These are phyloP conservation scores for Cucurbitaria berberidis DNA, from an alignment of 2,329 filamentous ascomycete species.

Conservation along the genomic window DNA sequence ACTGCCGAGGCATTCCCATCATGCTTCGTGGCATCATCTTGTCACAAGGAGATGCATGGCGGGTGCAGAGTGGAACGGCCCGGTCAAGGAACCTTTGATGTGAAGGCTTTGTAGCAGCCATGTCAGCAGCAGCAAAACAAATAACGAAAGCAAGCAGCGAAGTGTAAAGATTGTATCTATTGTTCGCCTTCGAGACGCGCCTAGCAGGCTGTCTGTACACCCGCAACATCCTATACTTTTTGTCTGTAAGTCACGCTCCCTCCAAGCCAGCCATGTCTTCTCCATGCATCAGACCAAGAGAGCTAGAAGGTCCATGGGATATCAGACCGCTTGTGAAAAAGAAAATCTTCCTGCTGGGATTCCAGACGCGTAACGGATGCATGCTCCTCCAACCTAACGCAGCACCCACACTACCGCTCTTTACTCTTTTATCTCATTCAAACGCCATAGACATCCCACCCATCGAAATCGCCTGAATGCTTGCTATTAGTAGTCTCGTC, in stretches of 20 bases:
- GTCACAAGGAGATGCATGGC: constrained; percentile 6
- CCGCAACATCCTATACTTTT: constrained; percentile 38
- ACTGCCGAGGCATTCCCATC: constrained; percentile 1
- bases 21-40: constrained; percentile 11
- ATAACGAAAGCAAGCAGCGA: neutral
- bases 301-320: constrained; percentile 32
- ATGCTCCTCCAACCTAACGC: constrained; percentile 16
- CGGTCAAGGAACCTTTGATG: constrained; percentile 4
- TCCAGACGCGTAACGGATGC: constrained; percentile 17
- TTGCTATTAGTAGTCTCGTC: constrained; percentile 19
- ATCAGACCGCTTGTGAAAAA: constrained; percentile 32
- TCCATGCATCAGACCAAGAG: constrained; percentile 27
- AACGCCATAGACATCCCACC: constrained; percentile 71
- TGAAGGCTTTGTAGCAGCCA: constrained; percentile 11
- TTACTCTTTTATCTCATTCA: constrained; percentile 9
- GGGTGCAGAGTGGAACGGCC: constrained; percentile 17
- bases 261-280: constrained; percentile 29
- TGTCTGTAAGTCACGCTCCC: constrained; percentile 30
- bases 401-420: constrained; percentile 9
- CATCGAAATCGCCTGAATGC: constrained; percentile 56
- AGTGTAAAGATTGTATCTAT: constrained; percentile 28
- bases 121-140: constrained; percentile 1
- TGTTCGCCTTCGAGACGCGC: constrained; percentile 18
- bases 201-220: constrained; percentile 30
- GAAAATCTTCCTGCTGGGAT: constrained; percentile 17